Evolutionary conservation across 768 basidiomycete species (phyloP).

Genomic region (Chalciporus sphaerocephalus): DNA sequence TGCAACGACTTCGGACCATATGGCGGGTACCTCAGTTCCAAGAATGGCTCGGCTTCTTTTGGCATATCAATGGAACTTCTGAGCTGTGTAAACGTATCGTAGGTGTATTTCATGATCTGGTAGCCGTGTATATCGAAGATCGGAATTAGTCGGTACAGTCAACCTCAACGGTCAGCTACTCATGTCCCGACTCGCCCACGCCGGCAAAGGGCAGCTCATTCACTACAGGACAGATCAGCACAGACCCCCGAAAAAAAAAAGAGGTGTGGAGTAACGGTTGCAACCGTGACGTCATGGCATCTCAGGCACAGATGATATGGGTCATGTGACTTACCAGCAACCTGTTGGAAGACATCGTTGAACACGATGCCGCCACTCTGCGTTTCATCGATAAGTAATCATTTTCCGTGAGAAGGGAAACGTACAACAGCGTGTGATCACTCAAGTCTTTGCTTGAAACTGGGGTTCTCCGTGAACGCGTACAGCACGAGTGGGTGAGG

Average conservation of each 20-base stretch:
- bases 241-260: background rate
- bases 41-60: slow-evolving; percentile 33
- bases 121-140: slow-evolving; percentile 43
- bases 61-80: slow-evolving; percentile 53
- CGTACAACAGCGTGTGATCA: background rate
- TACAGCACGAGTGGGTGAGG: slow-evolving; percentile 61
- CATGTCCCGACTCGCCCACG: slow-evolving; percentile 63
- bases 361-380: slow-evolving; percentile 53
- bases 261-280: slow-evolving; percentile 5
- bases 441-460: slow-evolving; percentile 38
- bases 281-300: slow-evolving; percentile 12
- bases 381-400: slow-evolving; percentile 53
- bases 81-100: slow-evolving; percentile 50
- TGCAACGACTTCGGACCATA: slow-evolving; percentile 16
- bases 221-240: slow-evolving; percentile 18
- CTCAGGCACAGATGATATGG: background rate
- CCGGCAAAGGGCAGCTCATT: slow-evolving; percentile 48
- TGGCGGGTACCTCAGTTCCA: slow-evolving; percentile 25
- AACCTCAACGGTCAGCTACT: slow-evolving; percentile 19
- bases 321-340: slow-evolving; percentile 36
- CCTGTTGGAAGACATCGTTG: slow-evolving; percentile 59
- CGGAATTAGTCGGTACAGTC: background rate
- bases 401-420: background rate
- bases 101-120: slow-evolving; percentile 50
- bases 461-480: slow-evolving; percentile 51